These are phyloP conservation scores for Jaltomata sinuosa DNA, from an alignment of 257 asterid species.

Conservation along the genomic window DNA sequence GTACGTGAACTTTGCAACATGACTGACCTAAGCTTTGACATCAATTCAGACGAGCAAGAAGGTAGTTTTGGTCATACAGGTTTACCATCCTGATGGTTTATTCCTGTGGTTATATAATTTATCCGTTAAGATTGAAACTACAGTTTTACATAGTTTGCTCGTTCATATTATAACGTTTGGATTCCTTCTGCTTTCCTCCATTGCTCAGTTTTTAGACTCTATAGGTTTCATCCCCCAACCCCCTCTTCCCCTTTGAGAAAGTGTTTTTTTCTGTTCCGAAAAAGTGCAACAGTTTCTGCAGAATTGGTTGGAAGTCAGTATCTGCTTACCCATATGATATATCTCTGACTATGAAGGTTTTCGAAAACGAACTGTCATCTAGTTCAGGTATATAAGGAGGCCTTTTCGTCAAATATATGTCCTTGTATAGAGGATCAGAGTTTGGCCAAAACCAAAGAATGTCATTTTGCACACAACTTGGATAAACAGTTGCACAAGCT, in stretches of 20 bases:
- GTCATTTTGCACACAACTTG: slow-evolving; percentile 72
- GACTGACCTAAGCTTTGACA: background rate
- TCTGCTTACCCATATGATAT: slow-evolving; percentile 64
- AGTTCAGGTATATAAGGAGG: slow-evolving; percentile 84
- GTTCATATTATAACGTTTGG: background rate
- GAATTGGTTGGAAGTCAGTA: background rate
- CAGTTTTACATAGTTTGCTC: background rate
- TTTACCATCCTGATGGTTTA: background rate
- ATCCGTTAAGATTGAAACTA: background rate
- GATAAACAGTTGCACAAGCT: slow-evolving; percentile 85
- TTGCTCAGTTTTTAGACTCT: background rate
- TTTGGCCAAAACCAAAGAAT: slow-evolving; percentile 97
- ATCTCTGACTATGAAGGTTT: slow-evolving; percentile 55
- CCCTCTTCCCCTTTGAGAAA: background rate
- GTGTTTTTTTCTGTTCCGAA: background rate
- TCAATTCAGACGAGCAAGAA: background rate
- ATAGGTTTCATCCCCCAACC: background rate
- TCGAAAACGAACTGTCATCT: slow-evolving; percentile 68
- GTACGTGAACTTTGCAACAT: background rate
- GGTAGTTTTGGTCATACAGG: background rate
- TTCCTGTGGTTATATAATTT: background rate
- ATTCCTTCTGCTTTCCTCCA: background rate
- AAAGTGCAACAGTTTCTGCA: background rate
- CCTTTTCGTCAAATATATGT: slow-evolving; percentile 40
- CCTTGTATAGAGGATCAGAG: slow-evolving; percentile 53